Evolutionary conservation across 192 early-diverging fungal genomes (phyloP), one percentile per base, ranked within the genome.

Genomic region (Backusella circina): DNA sequence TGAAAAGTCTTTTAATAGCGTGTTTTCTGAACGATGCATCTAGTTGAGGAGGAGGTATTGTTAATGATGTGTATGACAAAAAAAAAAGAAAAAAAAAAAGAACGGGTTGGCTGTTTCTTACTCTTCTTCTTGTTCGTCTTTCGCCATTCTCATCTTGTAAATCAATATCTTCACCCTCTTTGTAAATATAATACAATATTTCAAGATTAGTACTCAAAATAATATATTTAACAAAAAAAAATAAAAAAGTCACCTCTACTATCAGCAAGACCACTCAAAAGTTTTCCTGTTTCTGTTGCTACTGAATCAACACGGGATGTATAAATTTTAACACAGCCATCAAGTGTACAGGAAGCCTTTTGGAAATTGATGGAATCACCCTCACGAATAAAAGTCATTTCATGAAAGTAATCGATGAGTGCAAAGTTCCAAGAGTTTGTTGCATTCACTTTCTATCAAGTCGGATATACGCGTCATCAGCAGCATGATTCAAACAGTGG

Each of bases 341-440:
- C 96, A 57, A 99, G 82, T 12, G 96, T 99, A 78, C 93, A 96
- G 44, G 97, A 99, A 23, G 97, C 97, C 75, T 94, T 97, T 78
- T 98, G 96, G 79, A 99, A 99, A 83, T 99, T 99, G 84, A 99
- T 97, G 13, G 95, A 94, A 85, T 97, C 94, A 32, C 96, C 96
- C n/a, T 97, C 95, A 12, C 91, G 88, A 68, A 99, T 80, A 28
- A 99, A 84, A 3, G 90, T 93, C 95, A 99, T 93, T 80, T 99
- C 96, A 79, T 95, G 90, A 77, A 99, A 99, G 79, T 96, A 98
- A 83, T 99, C 96, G 76, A 99, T 98, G n/a, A 99, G 85, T 13
- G 94, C 96, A 78, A 99, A 90, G 75, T 97, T 95, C 96, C 96
- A 99, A 41, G 91, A 95, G 83, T 99, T 99, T 77, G 87, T 86